Evolutionary conservation across 2,329 filamentous ascomycete species (phyloP).

Genomic region (Neofusicoccum sp.): DNA sequence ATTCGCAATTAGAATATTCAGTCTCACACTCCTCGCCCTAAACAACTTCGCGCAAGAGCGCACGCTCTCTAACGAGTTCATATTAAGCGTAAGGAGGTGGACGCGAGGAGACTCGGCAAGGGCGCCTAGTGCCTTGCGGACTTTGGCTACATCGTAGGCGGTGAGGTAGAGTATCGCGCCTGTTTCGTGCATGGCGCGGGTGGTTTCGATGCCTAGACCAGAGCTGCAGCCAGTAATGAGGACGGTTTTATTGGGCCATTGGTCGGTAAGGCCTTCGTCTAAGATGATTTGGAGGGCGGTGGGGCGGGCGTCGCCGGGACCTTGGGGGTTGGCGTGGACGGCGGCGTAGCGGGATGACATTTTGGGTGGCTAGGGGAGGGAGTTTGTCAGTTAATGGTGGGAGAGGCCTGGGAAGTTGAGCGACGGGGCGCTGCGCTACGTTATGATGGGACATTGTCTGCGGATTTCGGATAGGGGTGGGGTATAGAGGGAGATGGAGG

Average conservation of each 20-base stretch:
- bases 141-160: conserved; percentile 43
- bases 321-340: conserved; percentile 25
- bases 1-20: conserved; percentile 29
- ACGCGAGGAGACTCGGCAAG: conserved; percentile 23
- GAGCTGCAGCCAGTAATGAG: conserved; percentile 30
- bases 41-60: conserved; percentile 24
- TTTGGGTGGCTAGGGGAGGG: too few relatives aligned
- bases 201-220: conserved; percentile 30
- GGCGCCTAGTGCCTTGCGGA: conserved; percentile 23
- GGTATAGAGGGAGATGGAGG: too few relatives aligned
- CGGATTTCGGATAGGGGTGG: too few relatives aligned
- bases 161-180: conserved; percentile 48
- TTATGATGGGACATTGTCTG: too few relatives aligned
- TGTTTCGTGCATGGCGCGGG: conserved; percentile 43
- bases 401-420: too few relatives aligned
- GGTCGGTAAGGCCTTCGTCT: conserved; percentile 37
- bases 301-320: too few relatives aligned
- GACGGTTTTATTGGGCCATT: conserved; percentile 26
- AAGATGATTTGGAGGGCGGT: conserved; percentile 40
- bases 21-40: conserved; percentile 21
- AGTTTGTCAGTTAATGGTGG: too few relatives aligned
- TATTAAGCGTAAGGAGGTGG: conserved; percentile 33
- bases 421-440: too few relatives aligned
- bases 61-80: conserved; percentile 24
- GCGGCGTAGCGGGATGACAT: conserved; percentile 22